These are phyloP conservation scores for Candolleomyces eurysporus DNA, from an alignment of 768 basidiomycete species.

Conservation along the genomic window DNA sequence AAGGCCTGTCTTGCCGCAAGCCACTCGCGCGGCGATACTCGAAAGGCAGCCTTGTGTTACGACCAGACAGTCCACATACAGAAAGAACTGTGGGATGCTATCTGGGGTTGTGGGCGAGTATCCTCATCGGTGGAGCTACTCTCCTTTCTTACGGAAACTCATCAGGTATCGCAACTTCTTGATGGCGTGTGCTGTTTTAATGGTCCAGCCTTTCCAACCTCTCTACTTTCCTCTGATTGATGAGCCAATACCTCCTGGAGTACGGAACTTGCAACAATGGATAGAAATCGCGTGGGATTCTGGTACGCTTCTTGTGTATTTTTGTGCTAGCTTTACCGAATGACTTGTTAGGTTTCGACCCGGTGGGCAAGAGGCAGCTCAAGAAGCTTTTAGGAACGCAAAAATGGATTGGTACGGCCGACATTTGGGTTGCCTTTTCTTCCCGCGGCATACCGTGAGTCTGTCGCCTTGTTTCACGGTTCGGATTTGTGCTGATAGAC, in stretches of 20 bases:
- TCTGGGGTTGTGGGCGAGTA: slow-evolving; percentile 74
- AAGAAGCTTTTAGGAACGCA: slow-evolving; percentile 52
- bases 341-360: slow-evolving; percentile 59
- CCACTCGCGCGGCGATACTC: slow-evolving; percentile 46
- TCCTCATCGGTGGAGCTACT: background rate
- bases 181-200: slow-evolving; percentile 72
- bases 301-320: slow-evolving; percentile 35
- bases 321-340: background rate
- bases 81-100: slow-evolving; percentile 56
- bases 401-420: slow-evolving; percentile 79
- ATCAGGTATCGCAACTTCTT: slow-evolving; percentile 78
- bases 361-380: slow-evolving; percentile 62
- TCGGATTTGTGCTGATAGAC: no score
- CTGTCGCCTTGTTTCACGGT: background rate
- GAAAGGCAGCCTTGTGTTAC: slow-evolving; percentile 63
- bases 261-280: slow-evolving; percentile 73
- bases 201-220: slow-evolving; percentile 62
- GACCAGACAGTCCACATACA: slow-evolving; percentile 58
- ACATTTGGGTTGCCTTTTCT: slow-evolving; percentile 80
- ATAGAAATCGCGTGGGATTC: slow-evolving; percentile 80
- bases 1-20: slow-evolving; percentile 52
- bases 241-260: slow-evolving; percentile 56
- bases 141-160: slow-evolving; percentile 1
- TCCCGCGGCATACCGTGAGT: slow-evolving; percentile 81
- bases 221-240: slow-evolving; percentile 62